Evolutionary conservation across 768 basidiomycete genomes (phyloP), one percentile per base, ranked within the genome.

Genomic region (Cyclocybe aegerita): DNA sequence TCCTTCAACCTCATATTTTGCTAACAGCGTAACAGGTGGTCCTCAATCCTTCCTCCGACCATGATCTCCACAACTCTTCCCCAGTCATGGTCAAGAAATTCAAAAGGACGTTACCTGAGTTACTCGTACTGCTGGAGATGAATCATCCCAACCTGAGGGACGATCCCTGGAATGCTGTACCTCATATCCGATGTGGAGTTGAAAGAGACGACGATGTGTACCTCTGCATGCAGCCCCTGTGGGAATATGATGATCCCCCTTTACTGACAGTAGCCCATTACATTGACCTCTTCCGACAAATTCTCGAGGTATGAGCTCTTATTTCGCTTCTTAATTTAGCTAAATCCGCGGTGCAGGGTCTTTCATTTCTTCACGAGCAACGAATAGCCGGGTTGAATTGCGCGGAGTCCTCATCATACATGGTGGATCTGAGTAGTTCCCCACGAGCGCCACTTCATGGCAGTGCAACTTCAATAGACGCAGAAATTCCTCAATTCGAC

Each of bases 161-260:
- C 40, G 80, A 82, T 56, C 79, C 80, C 0, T 81, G 80, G 80
- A 82, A 82, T 54, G 73, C 79, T 4, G 64, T 70, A 7, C 80
- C 78, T 4, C 77, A 75, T 39, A 64, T 82, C 7, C 58, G 77
- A 10, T 66, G 70, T 49, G 71, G 71, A 1, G 70, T 79, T 0
- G 70, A 77, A 50, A 70, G 74, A 29, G 72, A 63, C n/a, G 68
- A 71, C 10, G 57, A 64, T 17, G 67, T 73, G 3, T 76, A 73
- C 43, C 57, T 80, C 5, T 76, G 73, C 56, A 63, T 80, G 59
- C 74, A 76, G 48, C 69, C 71, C 14, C 71, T 80, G 23, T 66
- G 65, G 16, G 67, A 73, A 55, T 79, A 69, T 60, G 68, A 76
- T 55, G 56, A 73, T 8, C 78, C 79, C 9, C 75, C 75, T 6